Evolutionary conservation across 331 rosid genomes (phyloP).

Genomic region (Acacia pycnantha): DNA sequence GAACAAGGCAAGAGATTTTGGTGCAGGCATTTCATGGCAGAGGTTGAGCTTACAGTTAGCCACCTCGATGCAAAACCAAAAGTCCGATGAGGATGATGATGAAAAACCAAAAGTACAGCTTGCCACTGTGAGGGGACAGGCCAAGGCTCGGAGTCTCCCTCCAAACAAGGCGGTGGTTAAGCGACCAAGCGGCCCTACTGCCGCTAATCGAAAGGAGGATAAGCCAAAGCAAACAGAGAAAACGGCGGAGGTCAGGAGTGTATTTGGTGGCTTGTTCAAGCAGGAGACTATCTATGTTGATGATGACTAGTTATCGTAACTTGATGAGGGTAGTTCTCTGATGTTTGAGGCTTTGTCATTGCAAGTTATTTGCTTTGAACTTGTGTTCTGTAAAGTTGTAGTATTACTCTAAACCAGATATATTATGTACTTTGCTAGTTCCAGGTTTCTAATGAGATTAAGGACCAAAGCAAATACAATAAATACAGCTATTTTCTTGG

Average conservation of each 20-base stretch:
- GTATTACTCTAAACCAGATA: conserved; percentile 20
- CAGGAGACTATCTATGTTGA: conserved; percentile 93
- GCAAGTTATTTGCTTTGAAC: conserved; percentile 17
- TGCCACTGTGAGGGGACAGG: conserved; percentile 88
- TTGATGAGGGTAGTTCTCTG: conserved; percentile 20
- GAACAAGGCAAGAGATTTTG: conserved; percentile 68
- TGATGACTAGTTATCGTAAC: conserved; percentile 58
- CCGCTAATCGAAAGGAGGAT: conserved; percentile 42
- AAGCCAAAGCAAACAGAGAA: conserved; percentile 34
- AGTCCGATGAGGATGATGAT: conserved; percentile 49
- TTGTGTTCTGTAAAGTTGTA: conserved; percentile 31
- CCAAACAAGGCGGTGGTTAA: conserved; percentile 58
- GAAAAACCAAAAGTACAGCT: conserved; percentile 59
- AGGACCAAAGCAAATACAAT: background rate
- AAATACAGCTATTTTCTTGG: background rate
- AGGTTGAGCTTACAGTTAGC: conserved; percentile 67
- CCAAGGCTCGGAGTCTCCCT: conserved; percentile 70
- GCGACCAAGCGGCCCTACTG: conserved; percentile 26
- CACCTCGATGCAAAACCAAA: conserved; percentile 52
- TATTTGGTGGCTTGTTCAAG: conserved; percentile 87
- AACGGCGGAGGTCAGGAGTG: conserved; percentile 63
- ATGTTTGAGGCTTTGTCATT: conserved; percentile 27
- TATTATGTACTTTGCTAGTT: conserved; percentile 28
- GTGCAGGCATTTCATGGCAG: conserved; percentile 74
- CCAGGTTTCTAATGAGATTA: conserved; percentile 19